Base-by-base conservation (phyloP, 139 green algal genomes). In the Yamagishiella unicocca region DNA sequence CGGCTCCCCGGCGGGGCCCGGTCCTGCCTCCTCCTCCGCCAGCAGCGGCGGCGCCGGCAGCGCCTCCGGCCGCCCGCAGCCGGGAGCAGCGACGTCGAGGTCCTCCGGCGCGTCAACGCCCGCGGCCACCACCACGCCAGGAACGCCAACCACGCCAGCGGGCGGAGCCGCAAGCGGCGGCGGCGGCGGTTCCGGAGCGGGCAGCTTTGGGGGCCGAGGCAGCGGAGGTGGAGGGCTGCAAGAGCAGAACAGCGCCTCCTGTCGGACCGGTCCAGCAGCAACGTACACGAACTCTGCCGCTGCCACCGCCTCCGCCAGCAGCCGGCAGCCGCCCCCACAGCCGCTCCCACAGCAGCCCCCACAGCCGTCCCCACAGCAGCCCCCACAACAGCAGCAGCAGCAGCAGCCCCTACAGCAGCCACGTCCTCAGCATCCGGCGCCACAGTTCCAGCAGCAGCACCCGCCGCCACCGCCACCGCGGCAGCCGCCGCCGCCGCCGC, bases 361-460 rank as follows among this genome's bases (percentile, higher is more conserved):
- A n/a, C 31, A 24, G 27, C 66, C n/a, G 66, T 31, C 42, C 8
- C 66, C 31, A 17, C 66, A 74, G 8, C 35, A 75, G 33, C 3
- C 33, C 33, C n/a, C 5, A 22, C 19, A 5, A 14, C 24, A 27
- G 4, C 72, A 80, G 43, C 67, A 29, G 21, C 43, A 46, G n/a
- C 76, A 29, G 31, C 89, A 83, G 72, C 66, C 33, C 50, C 68
- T 78, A 54, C 66, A 72, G 40, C 76, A 85, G 40, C 75, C 64
- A 31, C 74, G 80, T 14, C 21, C 8, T 1, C 40, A 38, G 31
- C 21, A 33, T 75, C 78, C 38, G 71, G 54, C 50, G 77, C 78
- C 38, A 55, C 80, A 73, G 14, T 43, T 38, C 42, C 88, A n/a
- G 35, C 79, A 82, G 43, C 53, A 55, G 42, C 70, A 82, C 5